phyloP scores from a whole-genome alignment of 106 monocot species.

The Dendrobium catenatum region DNA sequence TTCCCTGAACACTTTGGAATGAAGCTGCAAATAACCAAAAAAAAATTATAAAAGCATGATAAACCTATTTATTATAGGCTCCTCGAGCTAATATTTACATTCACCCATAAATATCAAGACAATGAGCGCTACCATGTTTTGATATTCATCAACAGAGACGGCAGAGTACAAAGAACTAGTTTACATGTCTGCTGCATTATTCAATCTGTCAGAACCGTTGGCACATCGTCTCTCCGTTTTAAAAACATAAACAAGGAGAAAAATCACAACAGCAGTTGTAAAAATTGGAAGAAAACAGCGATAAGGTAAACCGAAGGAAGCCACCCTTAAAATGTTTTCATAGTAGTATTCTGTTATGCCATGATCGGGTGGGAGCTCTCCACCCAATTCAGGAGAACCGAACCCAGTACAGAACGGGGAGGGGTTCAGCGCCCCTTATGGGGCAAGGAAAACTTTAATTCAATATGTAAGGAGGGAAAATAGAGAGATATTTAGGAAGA shows the following conservation, averaged over 20 bases:
- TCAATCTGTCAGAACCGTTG: not conserved
- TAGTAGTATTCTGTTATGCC: too few species aligned
- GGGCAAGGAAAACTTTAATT: too few species aligned
- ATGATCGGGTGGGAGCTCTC: too few species aligned
- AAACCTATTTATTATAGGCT: not conserved
- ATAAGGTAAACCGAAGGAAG: too few species aligned
- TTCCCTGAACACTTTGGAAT: constrained; percentile 23
- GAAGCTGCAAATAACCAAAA: constrained; percentile 32
- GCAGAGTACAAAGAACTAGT: not conserved
- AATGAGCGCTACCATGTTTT: not conserved
- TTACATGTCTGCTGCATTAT: not conserved
- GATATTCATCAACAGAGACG: too few species aligned
- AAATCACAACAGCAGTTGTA: not conserved
- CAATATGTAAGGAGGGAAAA: too few species aligned
- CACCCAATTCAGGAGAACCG: too few species aligned
- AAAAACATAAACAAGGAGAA: not conserved
- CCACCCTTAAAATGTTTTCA: too few species aligned
- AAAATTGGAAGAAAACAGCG: not conserved
- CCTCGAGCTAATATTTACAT: not conserved
- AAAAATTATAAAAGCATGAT: not conserved
- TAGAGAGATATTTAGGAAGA: too few species aligned
- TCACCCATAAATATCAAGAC: not conserved
- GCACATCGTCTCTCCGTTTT: not conserved
- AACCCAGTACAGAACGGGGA: too few species aligned
- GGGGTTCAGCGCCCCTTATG: too few species aligned